These are phyloP conservation scores for Aspergillus japonicus DNA, from an alignment of 2,329 filamentous ascomycete genomes.

Conservation along the genomic window DNA sequence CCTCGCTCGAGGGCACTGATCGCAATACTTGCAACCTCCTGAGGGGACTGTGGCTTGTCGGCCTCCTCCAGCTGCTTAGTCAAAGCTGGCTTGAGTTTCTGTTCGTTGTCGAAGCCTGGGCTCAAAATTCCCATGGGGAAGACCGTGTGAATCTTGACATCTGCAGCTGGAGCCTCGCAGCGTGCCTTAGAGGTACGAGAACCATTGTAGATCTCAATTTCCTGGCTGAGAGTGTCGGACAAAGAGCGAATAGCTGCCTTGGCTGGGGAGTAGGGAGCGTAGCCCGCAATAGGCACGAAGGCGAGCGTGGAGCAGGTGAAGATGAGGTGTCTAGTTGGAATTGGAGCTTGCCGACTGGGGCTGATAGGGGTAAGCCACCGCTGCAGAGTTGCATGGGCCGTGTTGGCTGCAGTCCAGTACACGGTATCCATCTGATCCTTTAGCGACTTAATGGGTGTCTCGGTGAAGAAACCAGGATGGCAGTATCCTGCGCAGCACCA, in stretches of 20 bases:
- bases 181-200: slow-evolving; percentile 45
- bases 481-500: slow-evolving; percentile 85
- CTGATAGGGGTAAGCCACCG: slow-evolving; percentile 63
- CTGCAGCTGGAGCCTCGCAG: slow-evolving; percentile 52
- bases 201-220: slow-evolving; percentile 81
- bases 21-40: slow-evolving; percentile 69
- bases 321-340: slow-evolving; percentile 68
- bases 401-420: slow-evolving; percentile 83
- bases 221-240: slow-evolving; percentile 78
- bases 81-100: slow-evolving; percentile 74
- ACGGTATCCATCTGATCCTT: slow-evolving; percentile 86
- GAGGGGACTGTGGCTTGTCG: slow-evolving; percentile 76
- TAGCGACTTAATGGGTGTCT: slow-evolving; percentile 65
- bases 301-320: slow-evolving; percentile 78
- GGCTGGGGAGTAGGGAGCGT: slow-evolving; percentile 76
- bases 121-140: slow-evolving; percentile 80
- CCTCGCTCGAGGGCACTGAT: slow-evolving; percentile 77
- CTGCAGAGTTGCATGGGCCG: slow-evolving; percentile 74
- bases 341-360: slow-evolving; percentile 31
- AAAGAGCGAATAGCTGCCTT: slow-evolving; percentile 84
- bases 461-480: slow-evolving; percentile 72
- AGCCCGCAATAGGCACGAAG: slow-evolving; percentile 76
- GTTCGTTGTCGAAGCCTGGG: slow-evolving; percentile 73
- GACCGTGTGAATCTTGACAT: slow-evolving; percentile 77
- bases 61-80: slow-evolving; percentile 76